These are phyloP conservation scores for Globisporangium viniferum DNA, from an alignment of 352 stramenopile species.

Conservation along the genomic window DNA sequence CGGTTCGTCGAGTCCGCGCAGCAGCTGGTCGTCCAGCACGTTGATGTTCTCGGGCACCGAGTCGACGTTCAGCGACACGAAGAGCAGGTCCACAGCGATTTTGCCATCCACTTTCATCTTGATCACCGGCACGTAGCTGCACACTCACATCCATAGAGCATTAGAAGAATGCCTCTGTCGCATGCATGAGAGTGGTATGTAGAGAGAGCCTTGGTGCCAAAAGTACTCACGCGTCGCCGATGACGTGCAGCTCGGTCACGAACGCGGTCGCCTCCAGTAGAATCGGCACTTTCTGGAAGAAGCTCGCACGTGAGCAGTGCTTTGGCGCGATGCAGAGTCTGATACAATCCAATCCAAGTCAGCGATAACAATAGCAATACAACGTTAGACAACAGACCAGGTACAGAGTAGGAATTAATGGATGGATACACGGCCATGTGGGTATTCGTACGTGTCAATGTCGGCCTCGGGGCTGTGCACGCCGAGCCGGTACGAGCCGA, in stretches of 20 bases:
- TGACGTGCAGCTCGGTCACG: slow-evolving; percentile 76
- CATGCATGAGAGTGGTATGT: not conserved
- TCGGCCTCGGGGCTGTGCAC: slow-evolving; percentile 85
- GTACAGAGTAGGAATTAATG: not conserved
- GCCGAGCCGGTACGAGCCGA: slow-evolving; percentile 89
- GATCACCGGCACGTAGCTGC: slow-evolving; percentile 88
- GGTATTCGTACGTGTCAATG: slow-evolving; percentile 65
- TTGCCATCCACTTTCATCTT: slow-evolving; percentile 90
- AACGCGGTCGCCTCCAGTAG: slow-evolving; percentile 65
- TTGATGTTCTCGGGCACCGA: slow-evolving; percentile 65
- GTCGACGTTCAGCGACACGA: slow-evolving; percentile 75
- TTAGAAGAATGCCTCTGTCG: no score
- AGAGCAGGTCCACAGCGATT: slow-evolving; percentile 93
- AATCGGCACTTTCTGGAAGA: slow-evolving; percentile 85
- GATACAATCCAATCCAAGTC: not conserved
- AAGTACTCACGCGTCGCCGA: slow-evolving; percentile 80
- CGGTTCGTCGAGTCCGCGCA: slow-evolving; percentile 90
- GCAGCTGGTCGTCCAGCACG: slow-evolving; percentile 73
- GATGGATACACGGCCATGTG: not conserved
- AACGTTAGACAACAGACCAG: not conserved
- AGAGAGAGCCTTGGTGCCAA: not conserved
- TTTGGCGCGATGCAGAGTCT: slow-evolving; percentile 81
- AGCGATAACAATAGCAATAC: no score
- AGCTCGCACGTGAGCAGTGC: slow-evolving; percentile 79
- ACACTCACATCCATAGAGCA: no score